phyloP scores from a whole-genome alignment of 2,329 filamentous ascomycete species.

The Pseudocercospora cruenta region DNA sequence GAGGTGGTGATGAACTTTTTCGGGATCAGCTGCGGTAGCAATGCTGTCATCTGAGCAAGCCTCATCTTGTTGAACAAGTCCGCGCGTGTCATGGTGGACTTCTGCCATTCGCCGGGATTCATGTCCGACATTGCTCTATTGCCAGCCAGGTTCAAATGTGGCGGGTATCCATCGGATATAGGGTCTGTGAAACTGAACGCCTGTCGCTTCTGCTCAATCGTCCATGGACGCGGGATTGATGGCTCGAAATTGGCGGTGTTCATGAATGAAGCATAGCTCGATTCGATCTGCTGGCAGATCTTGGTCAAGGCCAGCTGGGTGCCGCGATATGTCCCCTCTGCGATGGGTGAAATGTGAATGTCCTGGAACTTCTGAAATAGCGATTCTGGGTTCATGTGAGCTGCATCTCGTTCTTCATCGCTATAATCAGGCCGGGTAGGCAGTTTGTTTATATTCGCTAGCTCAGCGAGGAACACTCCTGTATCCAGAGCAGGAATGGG shows the following conservation, averaged over 20 bases:
- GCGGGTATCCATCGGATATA: slow-evolving; percentile 33
- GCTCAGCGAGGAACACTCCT: slow-evolving; percentile 26
- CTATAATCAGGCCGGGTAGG: slow-evolving; percentile 17
- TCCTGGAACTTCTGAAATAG: slow-evolving; percentile 20
- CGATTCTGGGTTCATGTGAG: slow-evolving; percentile 25
- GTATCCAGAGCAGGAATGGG: slow-evolving; percentile 25
- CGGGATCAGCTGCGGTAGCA: slow-evolving; percentile 30
- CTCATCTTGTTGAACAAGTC: slow-evolving; percentile 36
- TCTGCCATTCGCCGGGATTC: slow-evolving; percentile 20
- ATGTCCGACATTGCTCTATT: slow-evolving; percentile 28
- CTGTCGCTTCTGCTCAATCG: slow-evolving; percentile 24
- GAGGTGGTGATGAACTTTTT: slow-evolving; percentile 24
- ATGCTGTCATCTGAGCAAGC: slow-evolving; percentile 32
- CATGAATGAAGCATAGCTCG: slow-evolving; percentile 28
- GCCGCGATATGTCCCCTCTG: slow-evolving; percentile 26
- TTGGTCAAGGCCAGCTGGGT: slow-evolving; percentile 31
- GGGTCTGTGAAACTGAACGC: slow-evolving; percentile 29
- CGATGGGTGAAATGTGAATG: slow-evolving; percentile 17
- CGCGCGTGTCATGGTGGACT: slow-evolving; percentile 11
- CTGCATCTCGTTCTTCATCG: slow-evolving; percentile 16
- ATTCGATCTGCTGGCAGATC: slow-evolving; percentile 27
- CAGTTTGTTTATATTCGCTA: slow-evolving; percentile 17
- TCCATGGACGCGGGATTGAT: slow-evolving; percentile 23
- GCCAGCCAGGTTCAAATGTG: slow-evolving; percentile 36
- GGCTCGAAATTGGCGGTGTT: slow-evolving; percentile 30